Conservation (phyloP, 352 stramenopile species). For the Pythium volutum region DNA sequence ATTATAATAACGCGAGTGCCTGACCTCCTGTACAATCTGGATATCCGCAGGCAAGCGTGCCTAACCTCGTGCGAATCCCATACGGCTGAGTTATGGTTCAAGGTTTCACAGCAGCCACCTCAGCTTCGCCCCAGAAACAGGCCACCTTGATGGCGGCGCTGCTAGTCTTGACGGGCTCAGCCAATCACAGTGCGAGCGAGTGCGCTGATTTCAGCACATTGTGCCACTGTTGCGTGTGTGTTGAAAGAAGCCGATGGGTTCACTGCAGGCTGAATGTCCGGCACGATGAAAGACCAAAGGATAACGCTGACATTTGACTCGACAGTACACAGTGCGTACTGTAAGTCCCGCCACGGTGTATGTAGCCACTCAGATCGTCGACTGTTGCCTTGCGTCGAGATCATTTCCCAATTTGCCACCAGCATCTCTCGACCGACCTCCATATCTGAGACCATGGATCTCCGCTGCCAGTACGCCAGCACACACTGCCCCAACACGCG, state of each 20-base stretch:
- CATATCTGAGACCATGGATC: conserved; percentile 6
- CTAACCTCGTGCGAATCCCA: too few species aligned
- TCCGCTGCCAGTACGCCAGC: conserved; percentile 14
- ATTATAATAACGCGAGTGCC: too few species aligned
- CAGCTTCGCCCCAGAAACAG: background rate
- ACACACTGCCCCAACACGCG: conserved; percentile 12
- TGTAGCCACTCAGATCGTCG: too few species aligned
- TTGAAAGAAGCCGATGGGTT: background rate
- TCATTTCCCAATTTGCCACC: background rate
- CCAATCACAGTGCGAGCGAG: background rate
- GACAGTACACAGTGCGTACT: too few species aligned
- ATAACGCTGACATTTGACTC: too few species aligned
- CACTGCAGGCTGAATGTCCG: too few species aligned
- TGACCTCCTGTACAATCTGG: too few species aligned
- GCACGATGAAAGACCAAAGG: background rate
- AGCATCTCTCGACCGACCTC: background rate
- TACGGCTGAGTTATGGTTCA: background rate
- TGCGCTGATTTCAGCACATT: background rate
- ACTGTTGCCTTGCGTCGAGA: background rate
- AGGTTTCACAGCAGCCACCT: background rate
- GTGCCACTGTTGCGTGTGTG: background rate
- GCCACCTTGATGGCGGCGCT: background rate
- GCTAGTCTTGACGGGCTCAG: background rate
- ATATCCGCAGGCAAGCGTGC: too few species aligned
- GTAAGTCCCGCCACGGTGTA: too few species aligned